Evolutionary conservation across 1,139 yeast genomes (phyloP), one percentile per base, ranked within the genome.

Genomic region (Candida buenavistaensis): DNA sequence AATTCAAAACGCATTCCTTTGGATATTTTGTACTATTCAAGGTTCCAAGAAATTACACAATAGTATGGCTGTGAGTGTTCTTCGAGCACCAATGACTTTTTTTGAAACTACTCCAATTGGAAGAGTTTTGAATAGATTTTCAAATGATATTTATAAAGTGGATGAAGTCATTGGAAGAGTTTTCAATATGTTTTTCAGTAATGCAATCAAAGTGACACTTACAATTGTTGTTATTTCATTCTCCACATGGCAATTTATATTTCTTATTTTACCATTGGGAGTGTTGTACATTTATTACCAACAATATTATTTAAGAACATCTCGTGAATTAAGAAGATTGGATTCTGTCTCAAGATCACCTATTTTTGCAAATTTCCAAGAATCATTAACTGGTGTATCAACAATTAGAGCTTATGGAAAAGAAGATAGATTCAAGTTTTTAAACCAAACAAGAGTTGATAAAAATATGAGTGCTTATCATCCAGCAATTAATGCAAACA

Each of bases 71-170:
- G 59, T 62, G 23, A 70, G 89, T 42, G 96, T 92, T 10, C 64
- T 92, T 43, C 74, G 92, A 42, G 95, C 97, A 0, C 98, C 98
- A 42, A 94, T 92, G 98, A 76, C 89, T 24, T 92, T 94, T 58
- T 92, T 94, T 54, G 98, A 94, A 62, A 89, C 97, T 0, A 92
- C 97, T 0, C 99, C 98, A 32, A 78, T 92, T 45, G 98, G 99
- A 23, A 78, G 98, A 59, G 80, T 94, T 40, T 71, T 92, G 60
- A 94, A 94, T 68, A 73, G 98, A 56, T 92, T 92, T 57, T 88
- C 97, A 6, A 89, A 82, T 57, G 99, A 92, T 68, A 80, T 94
- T 36, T 88, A 88, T 64, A 87, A 89, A 54, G 82, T 92, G 43
- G 98, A 92, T 62, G 96, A 89, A 57, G 72, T 83, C 22, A 70